These are phyloP conservation scores for Sporothrix mexicana DNA, from an alignment of 2,329 filamentous ascomycete genomes.

Conservation along the genomic window DNA sequence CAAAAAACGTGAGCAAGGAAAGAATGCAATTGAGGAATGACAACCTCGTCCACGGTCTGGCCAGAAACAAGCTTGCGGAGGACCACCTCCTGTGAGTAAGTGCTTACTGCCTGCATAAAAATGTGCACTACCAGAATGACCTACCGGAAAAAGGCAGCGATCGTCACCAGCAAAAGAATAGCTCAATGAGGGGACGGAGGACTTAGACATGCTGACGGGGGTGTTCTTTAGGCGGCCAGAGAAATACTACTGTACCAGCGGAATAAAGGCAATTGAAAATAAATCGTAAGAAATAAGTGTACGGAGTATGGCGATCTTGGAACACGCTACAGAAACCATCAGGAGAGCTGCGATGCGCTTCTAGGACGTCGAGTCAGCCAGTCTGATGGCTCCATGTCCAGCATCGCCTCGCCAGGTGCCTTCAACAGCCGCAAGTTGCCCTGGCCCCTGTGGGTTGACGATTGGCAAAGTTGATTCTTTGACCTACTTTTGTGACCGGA, in stretches of 20 bases:
- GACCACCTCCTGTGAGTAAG: not conserved
- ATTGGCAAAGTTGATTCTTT: too few relatives aligned
- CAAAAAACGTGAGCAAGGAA: not conserved
- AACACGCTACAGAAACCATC: not conserved
- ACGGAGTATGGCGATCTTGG: too few relatives aligned
- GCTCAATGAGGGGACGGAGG: not conserved
- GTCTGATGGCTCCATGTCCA: not conserved
- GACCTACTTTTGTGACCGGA: too few relatives aligned
- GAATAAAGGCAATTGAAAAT: not conserved
- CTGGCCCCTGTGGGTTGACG: too few relatives aligned
- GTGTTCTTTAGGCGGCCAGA: not conserved
- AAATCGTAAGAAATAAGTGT: too few relatives aligned
- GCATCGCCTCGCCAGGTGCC: not conserved
- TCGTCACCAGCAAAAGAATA: not conserved
- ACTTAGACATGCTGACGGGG: not conserved
- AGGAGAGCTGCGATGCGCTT: too few relatives aligned
- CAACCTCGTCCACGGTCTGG: not conserved
- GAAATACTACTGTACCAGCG: not conserved
- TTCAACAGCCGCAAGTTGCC: not conserved
- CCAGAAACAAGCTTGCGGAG: conserved; percentile 2
- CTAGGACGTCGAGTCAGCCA: too few relatives aligned
- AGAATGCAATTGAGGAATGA: too few relatives aligned
- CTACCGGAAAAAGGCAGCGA: conserved; percentile 17
- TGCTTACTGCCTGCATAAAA: too few relatives aligned
- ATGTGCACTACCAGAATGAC: not conserved